A percentile compares a stretch with the other conserved stretches of the same genome.
phyloP scores from a whole-genome alignment of 495 filamentous ascomycete species.

The Cenococcum geophilum region DNA sequence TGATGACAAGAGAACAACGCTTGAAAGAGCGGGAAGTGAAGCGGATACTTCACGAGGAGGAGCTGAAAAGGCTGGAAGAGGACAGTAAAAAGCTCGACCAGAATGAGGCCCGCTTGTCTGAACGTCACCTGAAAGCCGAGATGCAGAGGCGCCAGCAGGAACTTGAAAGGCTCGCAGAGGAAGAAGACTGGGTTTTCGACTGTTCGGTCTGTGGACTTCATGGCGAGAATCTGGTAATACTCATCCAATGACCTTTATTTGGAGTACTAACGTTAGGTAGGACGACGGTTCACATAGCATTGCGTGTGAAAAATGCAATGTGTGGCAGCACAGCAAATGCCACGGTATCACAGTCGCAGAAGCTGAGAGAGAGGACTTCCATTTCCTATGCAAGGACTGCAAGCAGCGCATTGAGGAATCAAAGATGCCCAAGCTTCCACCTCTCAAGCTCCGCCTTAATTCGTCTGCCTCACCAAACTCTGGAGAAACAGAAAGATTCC shows the following conservation, averaged over 20 bases:
- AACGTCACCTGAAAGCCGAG: constrained; percentile 70
- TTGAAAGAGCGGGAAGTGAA: constrained; percentile 75
- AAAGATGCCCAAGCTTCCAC: constrained; percentile 60
- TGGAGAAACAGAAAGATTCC: constrained; percentile 17
- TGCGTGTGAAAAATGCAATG: constrained; percentile 89
- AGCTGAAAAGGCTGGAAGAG: constrained; percentile 69
- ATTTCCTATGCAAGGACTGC: constrained; percentile 80
- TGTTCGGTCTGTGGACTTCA: constrained; percentile 81
- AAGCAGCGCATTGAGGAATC: constrained; percentile 58
- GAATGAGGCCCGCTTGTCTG: constrained; percentile 62
- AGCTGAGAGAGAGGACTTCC: constrained; percentile 80
- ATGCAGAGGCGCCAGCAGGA: constrained; percentile 71
- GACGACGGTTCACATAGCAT: constrained; percentile 92
- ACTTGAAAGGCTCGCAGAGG: constrained; percentile 63
- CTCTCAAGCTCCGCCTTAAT: constrained; percentile 59
- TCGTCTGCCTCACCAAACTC: constrained; percentile 42
- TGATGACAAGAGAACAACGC: constrained; percentile 78
- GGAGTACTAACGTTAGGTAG: constrained; percentile 37
- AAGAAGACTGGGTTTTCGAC: constrained; percentile 91
- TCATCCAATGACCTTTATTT: neutral
- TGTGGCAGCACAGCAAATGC: constrained; percentile 95
- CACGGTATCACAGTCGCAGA: constrained; percentile 69
- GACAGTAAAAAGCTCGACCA: constrained; percentile 61
- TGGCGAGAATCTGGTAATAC: constrained; percentile 65
- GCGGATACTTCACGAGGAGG: constrained; percentile 74